Evolutionary conservation across 805 yeast genomes (phyloP), one percentile per base, ranked within the genome.

Genomic region (Starmerella cellae): DNA sequence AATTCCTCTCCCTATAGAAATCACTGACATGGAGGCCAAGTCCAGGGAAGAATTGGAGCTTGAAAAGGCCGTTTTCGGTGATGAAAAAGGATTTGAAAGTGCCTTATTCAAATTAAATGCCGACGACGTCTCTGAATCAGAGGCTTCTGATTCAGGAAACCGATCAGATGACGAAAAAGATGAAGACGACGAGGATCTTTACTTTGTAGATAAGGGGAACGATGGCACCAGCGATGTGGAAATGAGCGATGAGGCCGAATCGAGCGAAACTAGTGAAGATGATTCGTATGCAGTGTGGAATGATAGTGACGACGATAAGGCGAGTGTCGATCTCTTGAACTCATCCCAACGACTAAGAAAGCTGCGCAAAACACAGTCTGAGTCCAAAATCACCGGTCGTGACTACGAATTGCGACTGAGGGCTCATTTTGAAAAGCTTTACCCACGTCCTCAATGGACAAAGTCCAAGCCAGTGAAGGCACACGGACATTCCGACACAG

Each of bases 61-160:
- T 39, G 94, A 87, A 49, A 81, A 74, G 59, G 68, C 83, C 13
- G 94, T 91, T 3, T 87, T 91, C 62, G 97, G 98, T 14, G 97
- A 91, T 58, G 53, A 69, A 3, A 80, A 75, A 42, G 80, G 88
- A 24, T 79, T 81, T 63, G 82, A 77, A 54, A 56, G 60, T 26
- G 79, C 77, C 46, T 65, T 83, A 55, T 75, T 70, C 43, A 69
- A 71, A 44, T 63, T 76, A 39, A 83, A 78, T 50, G 69, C 77
- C 40, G 75, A 70, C 11, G 73, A 65, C 6, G 67, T 62, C 18
- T 62, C 62, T 18, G 59, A 54, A 3, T n/a, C n/a, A 14, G 58
- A 51, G 4, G 11, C 8, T 8, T 52, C 47, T 9, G 56, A 55
- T 5, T 61, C 56, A n/a, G 59, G 57, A 4, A 58, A 55, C 3